These are phyloP conservation scores for Clitopilus passeckerianus DNA, from an alignment of 768 basidiomycete genomes.

Conservation along the genomic window DNA sequence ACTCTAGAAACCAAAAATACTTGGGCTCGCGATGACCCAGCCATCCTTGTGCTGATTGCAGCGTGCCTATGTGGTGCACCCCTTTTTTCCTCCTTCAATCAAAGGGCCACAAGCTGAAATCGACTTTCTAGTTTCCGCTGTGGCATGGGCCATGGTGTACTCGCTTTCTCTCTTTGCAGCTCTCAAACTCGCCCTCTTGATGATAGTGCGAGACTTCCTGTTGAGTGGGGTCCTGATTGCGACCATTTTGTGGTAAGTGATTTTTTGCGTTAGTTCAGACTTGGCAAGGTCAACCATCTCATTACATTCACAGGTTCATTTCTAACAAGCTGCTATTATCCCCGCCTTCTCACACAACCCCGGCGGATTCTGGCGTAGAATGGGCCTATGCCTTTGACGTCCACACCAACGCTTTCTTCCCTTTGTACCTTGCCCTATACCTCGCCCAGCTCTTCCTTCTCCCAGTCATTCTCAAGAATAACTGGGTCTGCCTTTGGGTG, in stretches of 20 bases:
- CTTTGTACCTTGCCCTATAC: constrained; percentile 86
- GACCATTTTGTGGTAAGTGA: constrained; percentile 66
- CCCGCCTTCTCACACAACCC: constrained; percentile 67
- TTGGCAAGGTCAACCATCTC: constrained; percentile 2
- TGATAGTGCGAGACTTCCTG: constrained; percentile 89
- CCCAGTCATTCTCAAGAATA: constrained; percentile 75
- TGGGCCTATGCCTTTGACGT: constrained; percentile 97
- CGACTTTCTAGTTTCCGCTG: constrained; percentile 58
- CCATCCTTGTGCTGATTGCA: constrained; percentile 83
- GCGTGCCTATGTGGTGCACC: constrained; percentile 69
- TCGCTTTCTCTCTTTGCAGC: constrained; percentile 52
- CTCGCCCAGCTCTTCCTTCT: constrained; percentile 84
- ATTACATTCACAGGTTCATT: constrained; percentile 44
- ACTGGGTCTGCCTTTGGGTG: constrained; percentile 92
- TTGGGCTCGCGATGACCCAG: constrained; percentile 97
- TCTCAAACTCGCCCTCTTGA: constrained; percentile 64
- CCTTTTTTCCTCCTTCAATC: background rate
- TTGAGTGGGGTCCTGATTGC: constrained; percentile 70
- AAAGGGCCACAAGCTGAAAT: background rate
- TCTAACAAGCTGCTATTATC: constrained; percentile 69
- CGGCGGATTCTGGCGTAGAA: constrained; percentile 71
- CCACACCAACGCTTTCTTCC: constrained; percentile 96
- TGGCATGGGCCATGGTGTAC: constrained; percentile 87
- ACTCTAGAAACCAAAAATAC: constrained; percentile 90
- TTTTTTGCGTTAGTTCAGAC: background rate